Evolutionary conservation across 2,329 filamentous ascomycete genomes (phyloP), one percentile per base, ranked within the genome.

Genomic region (Fusarium sp.): DNA sequence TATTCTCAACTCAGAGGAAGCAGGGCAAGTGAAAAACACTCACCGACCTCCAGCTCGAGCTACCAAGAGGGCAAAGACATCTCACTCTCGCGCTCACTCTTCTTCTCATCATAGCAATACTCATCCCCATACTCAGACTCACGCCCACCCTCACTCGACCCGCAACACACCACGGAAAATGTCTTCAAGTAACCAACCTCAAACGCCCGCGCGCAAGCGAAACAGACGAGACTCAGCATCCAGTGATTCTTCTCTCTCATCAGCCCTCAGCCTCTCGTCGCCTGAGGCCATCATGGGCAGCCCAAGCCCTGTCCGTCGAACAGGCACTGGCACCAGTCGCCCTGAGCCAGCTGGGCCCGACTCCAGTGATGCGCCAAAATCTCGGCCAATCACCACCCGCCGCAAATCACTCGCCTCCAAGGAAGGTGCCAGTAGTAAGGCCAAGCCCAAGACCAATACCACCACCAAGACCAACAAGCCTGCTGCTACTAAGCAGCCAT

Each of bases 181-280:
- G 75, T 65, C 75, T 41, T 65, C 63, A 57, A 70, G 65, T 52
- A 70, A 74, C 39, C 75, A 68, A 61, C 71, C 79, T 25, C 76
- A 79, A 65, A 84, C 82, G 33, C 81, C 82, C 36, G 80, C 80
- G 60, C 78, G 80, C 29, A 81, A 76, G 77, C 77, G 79, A 61
- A 70, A 70, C 33, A 77, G 83, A 45, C 77, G 81, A 39, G 79
- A 79, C 62, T 84, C 83, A 38, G 80, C 75, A 35, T 81, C 81
- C 12, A 84, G 83, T 77, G 81, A 83, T 72, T 84, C 83, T 25
- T 84, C 83, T n/a, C 79, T 84, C 31, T 84, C 82, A 22, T 81
- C 82, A 22, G 78, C 77, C 46, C 77, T 80, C 78, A 83, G 79
- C 72, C 75, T 84, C 56, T 81, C 82, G 49, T 83, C 83, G 55